These are phyloP conservation scores for Daedaleopsis nitida DNA, from an alignment of 768 basidiomycete species.

Conservation along the genomic window DNA sequence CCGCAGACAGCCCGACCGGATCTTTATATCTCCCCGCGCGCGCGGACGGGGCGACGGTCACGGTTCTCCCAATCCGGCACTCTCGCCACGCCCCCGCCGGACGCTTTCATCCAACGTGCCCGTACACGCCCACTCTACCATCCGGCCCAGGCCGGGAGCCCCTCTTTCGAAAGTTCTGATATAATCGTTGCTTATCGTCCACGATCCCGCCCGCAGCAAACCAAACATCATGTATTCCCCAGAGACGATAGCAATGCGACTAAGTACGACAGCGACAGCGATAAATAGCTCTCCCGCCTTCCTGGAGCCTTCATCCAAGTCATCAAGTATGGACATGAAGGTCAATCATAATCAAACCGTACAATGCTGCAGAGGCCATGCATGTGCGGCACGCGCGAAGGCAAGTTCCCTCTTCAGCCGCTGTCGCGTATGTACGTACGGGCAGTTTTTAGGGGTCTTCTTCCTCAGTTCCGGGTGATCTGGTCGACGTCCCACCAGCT, in stretches of 20 bases:
- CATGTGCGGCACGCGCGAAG: conserved; percentile 39
- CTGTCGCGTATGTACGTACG: too few relatives aligned
- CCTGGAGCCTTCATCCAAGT: neutral
- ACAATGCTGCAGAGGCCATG: neutral
- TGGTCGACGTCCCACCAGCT: conserved; percentile 38
- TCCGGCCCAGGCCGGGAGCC: conserved; percentile 10
- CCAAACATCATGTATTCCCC: neutral
- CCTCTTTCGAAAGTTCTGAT: conserved; percentile 9
- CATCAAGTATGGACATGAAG: conserved; percentile 7
- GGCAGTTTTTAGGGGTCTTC: too few relatives aligned
- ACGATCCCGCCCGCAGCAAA: too few relatives aligned
- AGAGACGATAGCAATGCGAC: conserved; percentile 3
- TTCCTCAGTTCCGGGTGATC: too few relatives aligned
- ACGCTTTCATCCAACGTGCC: conserved; percentile 10
- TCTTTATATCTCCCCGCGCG: conserved; percentile 30
- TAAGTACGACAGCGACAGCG: conserved; percentile 1
- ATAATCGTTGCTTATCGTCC: too few relatives aligned
- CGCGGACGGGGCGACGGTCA: conserved; percentile 13
- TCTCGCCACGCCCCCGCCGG: conserved; percentile 12
- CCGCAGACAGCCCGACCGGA: conserved; percentile 25
- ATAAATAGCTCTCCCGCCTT: conserved; percentile 8
- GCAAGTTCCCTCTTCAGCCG: too few relatives aligned
- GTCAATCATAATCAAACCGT: conserved; percentile 2
- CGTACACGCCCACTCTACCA: neutral
- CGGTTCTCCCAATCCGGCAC: conserved; percentile 12